Percentiles rank a stretch among this genome's conserved stretches.
These are phyloP conservation scores for Amaranthus tricolor DNA, from an alignment of 179 eudicot genomes.

Conservation along the genomic window DNA sequence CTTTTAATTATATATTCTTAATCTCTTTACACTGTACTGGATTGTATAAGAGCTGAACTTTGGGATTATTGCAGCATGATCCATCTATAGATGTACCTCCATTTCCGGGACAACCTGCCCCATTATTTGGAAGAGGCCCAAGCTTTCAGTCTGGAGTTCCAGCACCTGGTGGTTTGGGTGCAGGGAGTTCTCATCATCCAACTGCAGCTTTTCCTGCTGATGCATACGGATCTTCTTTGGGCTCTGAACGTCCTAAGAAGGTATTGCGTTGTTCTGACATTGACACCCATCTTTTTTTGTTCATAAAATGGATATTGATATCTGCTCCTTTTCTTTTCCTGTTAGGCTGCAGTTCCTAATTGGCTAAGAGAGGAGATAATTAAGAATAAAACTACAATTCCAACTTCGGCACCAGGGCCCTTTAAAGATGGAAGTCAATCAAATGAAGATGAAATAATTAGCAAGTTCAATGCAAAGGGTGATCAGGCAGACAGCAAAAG, in stretches of 20 bases:
- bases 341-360: conserved; percentile 88
- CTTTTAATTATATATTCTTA: neutral
- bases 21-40: neutral
- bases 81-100: conserved; percentile 52
- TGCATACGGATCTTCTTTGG: conserved; percentile 56
- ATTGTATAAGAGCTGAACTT: conserved; percentile 20
- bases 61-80: conserved; percentile 53
- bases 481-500: conserved; percentile 80
- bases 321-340: conserved; percentile 15
- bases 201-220: conserved; percentile 56
- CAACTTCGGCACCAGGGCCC: conserved; percentile 50
- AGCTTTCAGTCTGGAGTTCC: conserved; percentile 59
- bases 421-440: conserved; percentile 52
- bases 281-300: neutral
- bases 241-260: conserved; percentile 88
- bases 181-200: conserved; percentile 53
- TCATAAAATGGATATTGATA: neutral
- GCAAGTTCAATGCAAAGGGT: conserved; percentile 47
- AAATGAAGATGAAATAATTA: conserved; percentile 59
- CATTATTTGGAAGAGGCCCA: conserved; percentile 57
- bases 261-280: conserved; percentile 29
- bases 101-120: conserved; percentile 55
- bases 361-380: conserved; percentile 99
- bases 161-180: conserved; percentile 51
- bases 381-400: conserved; percentile 69